Evolutionary conservation across 2,329 filamentous ascomycete genomes (phyloP).

Genomic region (Fusarium algeriense): DNA sequence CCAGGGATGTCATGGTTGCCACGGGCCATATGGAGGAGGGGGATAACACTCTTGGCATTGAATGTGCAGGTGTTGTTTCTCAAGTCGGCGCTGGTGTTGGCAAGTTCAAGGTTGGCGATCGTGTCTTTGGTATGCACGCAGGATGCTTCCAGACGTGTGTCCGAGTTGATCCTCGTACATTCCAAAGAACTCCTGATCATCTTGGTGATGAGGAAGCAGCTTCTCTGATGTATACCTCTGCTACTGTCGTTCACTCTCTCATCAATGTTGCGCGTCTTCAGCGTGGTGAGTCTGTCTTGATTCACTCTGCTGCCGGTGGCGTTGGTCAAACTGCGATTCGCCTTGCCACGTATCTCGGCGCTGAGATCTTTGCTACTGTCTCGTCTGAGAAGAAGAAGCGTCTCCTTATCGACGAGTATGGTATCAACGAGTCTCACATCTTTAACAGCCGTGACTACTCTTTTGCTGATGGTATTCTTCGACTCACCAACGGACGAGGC

Average conservation of each 20-base stretch:
- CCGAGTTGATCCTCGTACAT: background rate
- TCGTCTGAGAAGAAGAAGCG: constrained; percentile 1
- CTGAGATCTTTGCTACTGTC: constrained; percentile 2
- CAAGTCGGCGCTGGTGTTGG: background rate
- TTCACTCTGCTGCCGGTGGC: background rate
- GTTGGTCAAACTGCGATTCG: background rate
- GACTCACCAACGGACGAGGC: constrained; percentile 33
- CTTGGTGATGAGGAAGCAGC: background rate
- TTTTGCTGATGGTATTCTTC: background rate
- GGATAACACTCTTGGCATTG: background rate
- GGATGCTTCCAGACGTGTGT: background rate
- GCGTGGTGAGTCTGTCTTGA: background rate
- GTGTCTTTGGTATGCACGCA: constrained; percentile 1
- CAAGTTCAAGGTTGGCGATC: constrained; percentile 1
- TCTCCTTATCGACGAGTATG: background rate
- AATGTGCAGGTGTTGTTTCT: background rate
- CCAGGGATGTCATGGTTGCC: background rate
- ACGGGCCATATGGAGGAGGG: background rate
- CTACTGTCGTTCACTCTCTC: background rate
- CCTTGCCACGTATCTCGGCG: background rate
- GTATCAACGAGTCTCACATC: background rate
- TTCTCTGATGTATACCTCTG: background rate
- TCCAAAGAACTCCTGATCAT: background rate
- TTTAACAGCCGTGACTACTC: background rate
- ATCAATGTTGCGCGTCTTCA: background rate